These are phyloP conservation scores for Parmelia sp. DNA, from an alignment of 495 filamentous ascomycete species.

Conservation along the genomic window DNA sequence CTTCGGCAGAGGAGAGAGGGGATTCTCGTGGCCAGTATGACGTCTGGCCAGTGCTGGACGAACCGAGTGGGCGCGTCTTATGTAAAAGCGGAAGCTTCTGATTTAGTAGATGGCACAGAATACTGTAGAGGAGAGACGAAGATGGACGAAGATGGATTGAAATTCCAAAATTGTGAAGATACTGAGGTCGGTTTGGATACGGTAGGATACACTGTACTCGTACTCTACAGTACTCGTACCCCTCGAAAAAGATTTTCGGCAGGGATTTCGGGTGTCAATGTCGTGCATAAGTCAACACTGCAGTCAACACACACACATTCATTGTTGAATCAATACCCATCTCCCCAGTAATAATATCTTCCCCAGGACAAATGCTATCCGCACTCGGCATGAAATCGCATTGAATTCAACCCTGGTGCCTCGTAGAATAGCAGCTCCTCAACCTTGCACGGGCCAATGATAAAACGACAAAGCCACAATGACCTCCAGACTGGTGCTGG, in stretches of 20 bases:
- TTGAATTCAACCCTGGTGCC: not conserved
- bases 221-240: too few relatives aligned
- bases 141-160: not conserved
- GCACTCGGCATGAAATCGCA: not conserved
- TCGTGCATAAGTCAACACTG: not conserved
- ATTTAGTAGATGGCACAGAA: too few relatives aligned
- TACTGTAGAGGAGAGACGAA: not conserved
- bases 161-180: not conserved
- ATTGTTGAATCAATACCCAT: not conserved
- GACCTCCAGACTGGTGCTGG: constrained; percentile 79
- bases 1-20: constrained; percentile 27
- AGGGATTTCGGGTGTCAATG: not conserved
- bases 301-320: not conserved
- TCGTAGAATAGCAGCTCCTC: constrained; percentile 9
- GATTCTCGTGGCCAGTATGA: constrained; percentile 29
- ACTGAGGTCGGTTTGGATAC: not conserved
- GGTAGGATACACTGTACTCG: too few relatives aligned
- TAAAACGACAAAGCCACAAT: constrained; percentile 36
- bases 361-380: not conserved
- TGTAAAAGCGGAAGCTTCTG: not conserved
- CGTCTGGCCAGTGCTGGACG: constrained; percentile 17
- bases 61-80: not conserved
- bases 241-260: not conserved
- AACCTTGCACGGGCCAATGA: constrained; percentile 1
- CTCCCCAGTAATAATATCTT: not conserved